These are phyloP conservation scores for Colletotrichum ledebouriae DNA, from an alignment of 2,329 filamentous ascomycete species.

Conservation along the genomic window DNA sequence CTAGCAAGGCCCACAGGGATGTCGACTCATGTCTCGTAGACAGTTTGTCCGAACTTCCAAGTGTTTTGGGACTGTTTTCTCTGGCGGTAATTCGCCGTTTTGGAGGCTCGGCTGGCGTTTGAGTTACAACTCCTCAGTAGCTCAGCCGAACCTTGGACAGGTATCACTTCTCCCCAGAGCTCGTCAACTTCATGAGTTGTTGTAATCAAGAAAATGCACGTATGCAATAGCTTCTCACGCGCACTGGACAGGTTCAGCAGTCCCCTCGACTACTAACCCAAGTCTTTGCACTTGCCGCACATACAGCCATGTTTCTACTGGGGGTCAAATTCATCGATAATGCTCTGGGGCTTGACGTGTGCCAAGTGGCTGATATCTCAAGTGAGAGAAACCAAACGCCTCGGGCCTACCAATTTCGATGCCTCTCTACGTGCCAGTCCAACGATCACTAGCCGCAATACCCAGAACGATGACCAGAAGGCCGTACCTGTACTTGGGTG, in stretches of 20 bases:
- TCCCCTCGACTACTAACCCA: background rate
- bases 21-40: background rate
- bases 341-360: slow-evolving; percentile 63
- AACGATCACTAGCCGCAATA: slow-evolving; percentile 59
- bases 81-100: background rate
- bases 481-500: slow-evolving; percentile 68
- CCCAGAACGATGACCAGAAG: slow-evolving; percentile 64
- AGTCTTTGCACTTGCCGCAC: slow-evolving; percentile 16
- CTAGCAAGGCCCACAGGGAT: background rate
- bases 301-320: background rate
- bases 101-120: slow-evolving; percentile 5
- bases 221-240: no score
- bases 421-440: slow-evolving; percentile 60
- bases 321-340: slow-evolving; percentile 64
- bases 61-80: slow-evolving; percentile 19
- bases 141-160: slow-evolving; percentile 2
- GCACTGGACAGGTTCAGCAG: background rate
- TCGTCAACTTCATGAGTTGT: no score
- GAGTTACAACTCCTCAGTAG: slow-evolving; percentile 1
- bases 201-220: no score
- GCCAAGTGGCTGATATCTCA: slow-evolving; percentile 63
- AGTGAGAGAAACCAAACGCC: slow-evolving; percentile 61
- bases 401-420: slow-evolving; percentile 64
- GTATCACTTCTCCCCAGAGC: background rate
- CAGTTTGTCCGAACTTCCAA: slow-evolving; percentile 15